These are phyloP conservation scores for Mycena citricolor DNA, from an alignment of 1,284 basidiomycete species.

Conservation along the genomic window DNA sequence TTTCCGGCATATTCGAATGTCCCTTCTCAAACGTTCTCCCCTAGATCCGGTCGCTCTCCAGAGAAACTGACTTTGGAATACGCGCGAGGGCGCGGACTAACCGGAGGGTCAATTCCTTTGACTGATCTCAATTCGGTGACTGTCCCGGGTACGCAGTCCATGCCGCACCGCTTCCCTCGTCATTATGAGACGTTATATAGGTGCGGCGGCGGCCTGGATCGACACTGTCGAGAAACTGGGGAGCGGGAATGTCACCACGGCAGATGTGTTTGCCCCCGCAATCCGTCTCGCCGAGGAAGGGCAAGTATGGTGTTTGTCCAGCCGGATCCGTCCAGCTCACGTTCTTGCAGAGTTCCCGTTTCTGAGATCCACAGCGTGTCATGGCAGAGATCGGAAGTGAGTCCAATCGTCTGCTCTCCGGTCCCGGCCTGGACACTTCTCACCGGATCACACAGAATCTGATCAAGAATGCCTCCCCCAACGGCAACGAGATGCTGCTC, in stretches of 20 bases:
- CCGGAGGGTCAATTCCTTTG: conserved; percentile 64
- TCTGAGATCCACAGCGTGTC: conserved; percentile 73
- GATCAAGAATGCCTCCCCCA: conserved; percentile 81
- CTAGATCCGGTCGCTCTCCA: conserved; percentile 76
- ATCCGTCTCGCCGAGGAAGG: conserved; percentile 86
- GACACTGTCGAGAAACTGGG: conserved; percentile 87
- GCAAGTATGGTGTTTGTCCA: conserved; percentile 36
- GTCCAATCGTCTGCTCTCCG: too few species aligned
- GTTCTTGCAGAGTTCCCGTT: conserved; percentile 60
- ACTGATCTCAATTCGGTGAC: conserved; percentile 87
- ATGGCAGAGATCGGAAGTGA: conserved; percentile 74
- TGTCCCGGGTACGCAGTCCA: conserved; percentile 66
- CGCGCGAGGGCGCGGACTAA: conserved; percentile 68
- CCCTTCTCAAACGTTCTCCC: conserved; percentile 6
- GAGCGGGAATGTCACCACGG: conserved; percentile 74
- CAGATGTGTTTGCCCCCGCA: conserved; percentile 86
- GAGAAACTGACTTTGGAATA: conserved; percentile 78
- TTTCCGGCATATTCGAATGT: neutral
- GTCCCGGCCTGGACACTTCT: neutral
- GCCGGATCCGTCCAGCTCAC: conserved; percentile 7
- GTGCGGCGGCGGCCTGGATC: conserved; percentile 90
- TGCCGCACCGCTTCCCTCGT: too few species aligned
- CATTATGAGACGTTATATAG: conserved; percentile 36
- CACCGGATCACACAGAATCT: conserved; percentile 39
- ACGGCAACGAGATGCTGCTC: conserved; percentile 82